Base-by-base conservation (phyloP, 306 rosid genomes). In the Crataegus laevigata region DNA sequence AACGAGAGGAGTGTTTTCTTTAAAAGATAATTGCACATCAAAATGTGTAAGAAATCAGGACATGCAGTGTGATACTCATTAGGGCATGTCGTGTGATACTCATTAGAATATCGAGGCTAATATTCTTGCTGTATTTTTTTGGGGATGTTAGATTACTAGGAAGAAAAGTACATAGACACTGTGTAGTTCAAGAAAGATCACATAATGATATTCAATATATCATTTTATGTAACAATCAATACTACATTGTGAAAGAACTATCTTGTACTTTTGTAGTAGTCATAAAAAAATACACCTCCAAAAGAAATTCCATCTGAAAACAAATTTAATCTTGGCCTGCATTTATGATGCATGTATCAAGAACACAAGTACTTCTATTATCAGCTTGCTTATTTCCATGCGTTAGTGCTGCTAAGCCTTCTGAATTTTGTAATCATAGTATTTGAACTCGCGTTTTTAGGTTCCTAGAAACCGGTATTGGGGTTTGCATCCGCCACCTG, bases 401-500 rank as follows among this genome's bases (percentile, higher is more conserved):
- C 17, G 30, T 18, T 5, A 63, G 26, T 63, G 66, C 18, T 60
- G 34, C 29, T 30, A 50, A 28, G 17, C 43, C 24, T 30, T 54
- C 58, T 34, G 28, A 55, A 70, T 62, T 12, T 38, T 70, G 34
- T 59, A 51, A 29, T 51, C 70, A 69, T 82, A 77, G 72, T 58
- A 71, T 80, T 81, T 86, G 86, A 81, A 80, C 79, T 85, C 80
- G 43, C 66, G 74, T 79, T 82, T 86, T 81, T 85, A 94, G 98
- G 97, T 91, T 86, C 97, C 98, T 70, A 88, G 98, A 87, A 91
- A 90, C 77, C 87, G 96, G 55, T 94, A 94, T 83, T 94, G 98
- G 98, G 97, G 96, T 82, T 86, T 94, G 96, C 98, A 94, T 91
- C 98, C 98, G 61, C 98, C 98, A 50, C 98, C 98, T 43, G 89